Percentiles rank a stretch among this genome's conserved stretches.
Evolutionary conservation across 352 stramenopile species (phyloP).

Genomic region (Globisporangium spiculum): DNA sequence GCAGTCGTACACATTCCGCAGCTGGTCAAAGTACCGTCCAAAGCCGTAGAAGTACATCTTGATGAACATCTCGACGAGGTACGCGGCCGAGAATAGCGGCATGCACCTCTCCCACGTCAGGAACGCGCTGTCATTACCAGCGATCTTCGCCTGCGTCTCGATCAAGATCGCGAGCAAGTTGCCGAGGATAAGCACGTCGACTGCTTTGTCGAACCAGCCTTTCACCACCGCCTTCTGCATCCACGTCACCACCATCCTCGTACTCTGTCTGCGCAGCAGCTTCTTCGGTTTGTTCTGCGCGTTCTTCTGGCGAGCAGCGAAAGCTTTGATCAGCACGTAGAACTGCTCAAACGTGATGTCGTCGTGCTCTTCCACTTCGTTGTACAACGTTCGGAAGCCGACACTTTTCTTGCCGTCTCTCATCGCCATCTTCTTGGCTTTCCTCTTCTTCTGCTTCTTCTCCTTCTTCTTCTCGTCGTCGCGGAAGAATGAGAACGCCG

Average conservation of each 20-base stretch:
- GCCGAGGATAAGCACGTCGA: slow-evolving; percentile 39
- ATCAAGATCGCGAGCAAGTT: slow-evolving; percentile 49
- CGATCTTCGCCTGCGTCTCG: slow-evolving; percentile 51
- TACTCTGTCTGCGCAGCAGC: slow-evolving; percentile 7
- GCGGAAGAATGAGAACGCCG: slow-evolving; percentile 32
- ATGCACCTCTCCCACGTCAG: slow-evolving; percentile 51
- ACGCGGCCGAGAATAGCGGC: slow-evolving; percentile 63
- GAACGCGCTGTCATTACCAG: slow-evolving; percentile 21
- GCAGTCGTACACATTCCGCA: slow-evolving; percentile 84
- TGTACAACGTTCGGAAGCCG: background rate
- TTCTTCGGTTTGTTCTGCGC: slow-evolving; percentile 20
- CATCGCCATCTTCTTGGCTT: background rate
- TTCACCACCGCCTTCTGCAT: slow-evolving; percentile 24
- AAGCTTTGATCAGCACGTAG: slow-evolving; percentile 27
- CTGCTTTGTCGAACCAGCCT: slow-evolving; percentile 33
- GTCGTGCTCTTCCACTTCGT: slow-evolving; percentile 16
- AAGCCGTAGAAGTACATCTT: slow-evolving; percentile 67
- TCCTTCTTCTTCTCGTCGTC: slow-evolving; percentile 15
- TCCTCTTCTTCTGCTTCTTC: slow-evolving; percentile 9
- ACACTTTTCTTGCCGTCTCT: slow-evolving; percentile 3
- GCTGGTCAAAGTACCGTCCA: slow-evolving; percentile 52
- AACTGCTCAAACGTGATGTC: slow-evolving; percentile 30
- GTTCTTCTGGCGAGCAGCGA: slow-evolving; percentile 23
- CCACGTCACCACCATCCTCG: slow-evolving; percentile 19
- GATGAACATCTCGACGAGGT: slow-evolving; percentile 79